Conservation (phyloP, 495 filamentous ascomycete species). For the Hypoxylon subgilvum region DNA sequence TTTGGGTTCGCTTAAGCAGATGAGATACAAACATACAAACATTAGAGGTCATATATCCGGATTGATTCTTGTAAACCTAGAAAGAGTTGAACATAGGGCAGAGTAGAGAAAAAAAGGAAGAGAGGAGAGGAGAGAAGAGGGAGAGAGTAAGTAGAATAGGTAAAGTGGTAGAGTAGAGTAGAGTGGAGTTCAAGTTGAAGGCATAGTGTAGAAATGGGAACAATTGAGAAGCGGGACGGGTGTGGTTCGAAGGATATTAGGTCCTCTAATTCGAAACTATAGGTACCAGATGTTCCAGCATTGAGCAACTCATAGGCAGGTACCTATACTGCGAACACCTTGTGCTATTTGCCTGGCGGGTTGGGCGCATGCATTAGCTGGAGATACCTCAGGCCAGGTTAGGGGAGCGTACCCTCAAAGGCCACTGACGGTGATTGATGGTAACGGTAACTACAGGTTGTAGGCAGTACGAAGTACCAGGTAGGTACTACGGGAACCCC, state of each 20-base stretch:
- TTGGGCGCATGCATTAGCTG: constrained; percentile 24
- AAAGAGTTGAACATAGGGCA: constrained; percentile 19
- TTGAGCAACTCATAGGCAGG: not conserved
- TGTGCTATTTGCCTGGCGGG: constrained; percentile 32
- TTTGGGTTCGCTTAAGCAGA: constrained; percentile 21
- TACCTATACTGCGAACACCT: constrained; percentile 19
- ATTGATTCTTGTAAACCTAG: constrained; percentile 18
- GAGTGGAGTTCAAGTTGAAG: constrained; percentile 33
- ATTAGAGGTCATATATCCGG: constrained; percentile 35
- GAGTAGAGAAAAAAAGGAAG: constrained; percentile 3
- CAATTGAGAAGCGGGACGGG: constrained; percentile 39
- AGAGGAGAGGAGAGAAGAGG: constrained; percentile 1
- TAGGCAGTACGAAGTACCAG: constrained; percentile 5
- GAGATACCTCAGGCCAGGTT: not conserved
- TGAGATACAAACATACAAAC: constrained; percentile 21
- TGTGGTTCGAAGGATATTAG: constrained; percentile 25
- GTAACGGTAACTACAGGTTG: no score
- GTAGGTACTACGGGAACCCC: not conserved
- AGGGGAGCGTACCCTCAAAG: no score
- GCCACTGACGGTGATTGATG: no score
- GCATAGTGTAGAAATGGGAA: constrained; percentile 24
- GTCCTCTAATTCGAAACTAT: constrained; percentile 12
- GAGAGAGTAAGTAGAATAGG: constrained; percentile 11
- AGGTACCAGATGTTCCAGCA: constrained; percentile 8
- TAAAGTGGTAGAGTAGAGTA: constrained; percentile 28